phyloP scores from a whole-genome alignment of 1,284 basidiomycete species.

The Trichosporon faecale region DNA sequence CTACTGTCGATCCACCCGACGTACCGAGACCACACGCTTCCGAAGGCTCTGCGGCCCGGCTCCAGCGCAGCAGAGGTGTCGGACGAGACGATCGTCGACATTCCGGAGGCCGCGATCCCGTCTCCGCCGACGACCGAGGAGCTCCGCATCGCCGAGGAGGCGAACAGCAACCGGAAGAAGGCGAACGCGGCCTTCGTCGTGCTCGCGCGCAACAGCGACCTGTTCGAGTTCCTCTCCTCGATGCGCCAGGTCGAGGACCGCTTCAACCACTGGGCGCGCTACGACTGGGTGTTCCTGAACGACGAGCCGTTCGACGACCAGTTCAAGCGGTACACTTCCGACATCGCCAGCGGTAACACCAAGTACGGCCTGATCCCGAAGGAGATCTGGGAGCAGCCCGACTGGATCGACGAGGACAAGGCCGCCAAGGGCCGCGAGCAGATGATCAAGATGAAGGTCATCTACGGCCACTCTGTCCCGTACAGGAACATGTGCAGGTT shows the following conservation, averaged over 20 bases:
- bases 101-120: background rate
- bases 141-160: constrained; percentile 29
- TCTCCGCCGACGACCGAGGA: constrained; percentile 30
- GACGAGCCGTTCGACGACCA: constrained; percentile 70
- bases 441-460: constrained; percentile 74
- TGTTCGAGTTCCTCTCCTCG: constrained; percentile 63
- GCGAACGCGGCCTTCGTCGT: constrained; percentile 84
- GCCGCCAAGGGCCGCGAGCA: constrained; percentile 63
- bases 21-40: constrained; percentile 40
- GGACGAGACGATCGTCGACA: constrained; percentile 1
- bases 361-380: constrained; percentile 77
- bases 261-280: constrained; percentile 76
- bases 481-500: constrained; percentile 77
- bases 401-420: constrained; percentile 69
- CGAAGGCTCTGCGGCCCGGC: background rate
- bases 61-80: background rate
- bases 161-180: constrained; percentile 51
- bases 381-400: constrained; percentile 80
- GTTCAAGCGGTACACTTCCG: constrained; percentile 70
- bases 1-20: constrained; percentile 47
- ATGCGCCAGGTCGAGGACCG: constrained; percentile 54
- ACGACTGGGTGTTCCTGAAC: constrained; percentile 84
- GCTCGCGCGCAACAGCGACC: constrained; percentile 73
- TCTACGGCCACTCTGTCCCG: constrained; percentile 72
- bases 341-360: constrained; percentile 64